Evolutionary conservation across 2,329 filamentous ascomycete genomes (phyloP).

Genomic region (Aureobasidium musti): DNA sequence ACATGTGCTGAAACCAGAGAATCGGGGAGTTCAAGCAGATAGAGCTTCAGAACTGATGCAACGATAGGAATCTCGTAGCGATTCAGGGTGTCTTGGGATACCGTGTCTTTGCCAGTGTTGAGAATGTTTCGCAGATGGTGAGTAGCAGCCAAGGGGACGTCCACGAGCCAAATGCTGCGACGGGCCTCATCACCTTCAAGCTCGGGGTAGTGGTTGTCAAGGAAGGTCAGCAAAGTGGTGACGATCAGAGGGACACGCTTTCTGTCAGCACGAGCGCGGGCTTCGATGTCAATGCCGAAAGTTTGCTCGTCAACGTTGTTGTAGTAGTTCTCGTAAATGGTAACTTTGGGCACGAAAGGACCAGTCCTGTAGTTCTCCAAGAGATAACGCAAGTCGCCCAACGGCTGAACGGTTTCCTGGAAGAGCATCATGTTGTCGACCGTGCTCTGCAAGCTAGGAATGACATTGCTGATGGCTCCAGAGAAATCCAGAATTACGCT

Average conservation of each 20-base stretch:
- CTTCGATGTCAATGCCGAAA: constrained; percentile 97
- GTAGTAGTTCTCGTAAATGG: constrained; percentile 98
- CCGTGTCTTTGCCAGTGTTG: constrained; percentile 77
- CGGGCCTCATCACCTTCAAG: constrained; percentile 94
- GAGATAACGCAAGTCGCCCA: constrained; percentile 86
- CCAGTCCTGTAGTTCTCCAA: constrained; percentile 97
- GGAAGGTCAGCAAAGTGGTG: constrained; percentile 88
- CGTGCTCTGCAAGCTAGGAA: constrained; percentile 90
- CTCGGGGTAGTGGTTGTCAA: constrained; percentile 96
- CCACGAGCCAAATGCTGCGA: constrained; percentile 88
- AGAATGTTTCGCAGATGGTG: constrained; percentile 80
- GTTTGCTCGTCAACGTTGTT: constrained; percentile 97
- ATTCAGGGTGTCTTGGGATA: constrained; percentile 73
- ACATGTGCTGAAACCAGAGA: constrained; percentile 98
- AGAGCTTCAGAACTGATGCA: constrained; percentile 88
- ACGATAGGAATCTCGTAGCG: constrained; percentile 94
- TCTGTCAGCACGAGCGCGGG: constrained; percentile 85
- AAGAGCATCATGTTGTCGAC: constrained; percentile 99
- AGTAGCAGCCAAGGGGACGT: constrained; percentile 80
- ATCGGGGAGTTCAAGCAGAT: constrained; percentile 92
- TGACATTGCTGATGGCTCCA: constrained; percentile 95
- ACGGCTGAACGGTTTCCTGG: constrained; percentile 96
- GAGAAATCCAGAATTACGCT: constrained; percentile 97
- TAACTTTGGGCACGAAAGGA: constrained; percentile 84
- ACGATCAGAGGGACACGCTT: constrained; percentile 93